phyloP scores from a whole-genome alignment of 495 filamentous ascomycete species.

The Letharia columbiana region DNA sequence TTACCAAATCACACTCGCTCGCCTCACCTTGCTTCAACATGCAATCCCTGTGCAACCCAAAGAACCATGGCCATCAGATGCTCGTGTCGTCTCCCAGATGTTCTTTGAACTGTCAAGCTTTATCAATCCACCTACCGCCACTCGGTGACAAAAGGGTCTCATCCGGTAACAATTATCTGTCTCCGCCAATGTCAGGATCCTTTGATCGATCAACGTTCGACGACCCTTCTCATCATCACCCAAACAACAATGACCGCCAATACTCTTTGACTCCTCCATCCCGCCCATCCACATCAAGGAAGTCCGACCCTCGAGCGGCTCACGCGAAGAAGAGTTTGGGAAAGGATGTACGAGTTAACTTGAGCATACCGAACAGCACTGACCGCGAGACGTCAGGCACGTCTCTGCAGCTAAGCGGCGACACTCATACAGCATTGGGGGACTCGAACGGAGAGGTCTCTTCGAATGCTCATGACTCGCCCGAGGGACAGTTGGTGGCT shows the following conservation, averaged over 20 bases:
- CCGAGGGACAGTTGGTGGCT: conserved; percentile 22
- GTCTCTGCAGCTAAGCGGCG: conserved; percentile 17
- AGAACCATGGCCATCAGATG: conserved; percentile 23
- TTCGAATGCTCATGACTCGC: conserved; percentile 24
- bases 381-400: conserved; percentile 20
- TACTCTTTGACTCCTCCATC: conserved; percentile 20
- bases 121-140: conserved; percentile 27
- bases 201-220: conserved; percentile 24
- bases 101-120: conserved; percentile 25
- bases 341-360: conserved; percentile 19
- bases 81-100: conserved; percentile 25
- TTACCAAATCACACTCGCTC: conserved; percentile 11
- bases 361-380: conserved; percentile 23
- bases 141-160: conserved; percentile 18
- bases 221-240: conserved; percentile 19
- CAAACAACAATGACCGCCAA: conserved; percentile 16
- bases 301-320: conserved; percentile 1
- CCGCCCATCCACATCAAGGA: conserved; percentile 14
- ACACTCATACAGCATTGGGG: conserved; percentile 5
- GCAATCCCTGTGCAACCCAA: conserved; percentile 21
- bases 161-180: conserved; percentile 21
- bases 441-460: conserved; percentile 23
- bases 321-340: conserved; percentile 19
- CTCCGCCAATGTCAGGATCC: conserved; percentile 29
- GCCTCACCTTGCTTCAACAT: conserved; percentile 12